phyloP scores from a whole-genome alignment of 2,329 filamentous ascomycete species.

The Fusarium cicatricum region DNA sequence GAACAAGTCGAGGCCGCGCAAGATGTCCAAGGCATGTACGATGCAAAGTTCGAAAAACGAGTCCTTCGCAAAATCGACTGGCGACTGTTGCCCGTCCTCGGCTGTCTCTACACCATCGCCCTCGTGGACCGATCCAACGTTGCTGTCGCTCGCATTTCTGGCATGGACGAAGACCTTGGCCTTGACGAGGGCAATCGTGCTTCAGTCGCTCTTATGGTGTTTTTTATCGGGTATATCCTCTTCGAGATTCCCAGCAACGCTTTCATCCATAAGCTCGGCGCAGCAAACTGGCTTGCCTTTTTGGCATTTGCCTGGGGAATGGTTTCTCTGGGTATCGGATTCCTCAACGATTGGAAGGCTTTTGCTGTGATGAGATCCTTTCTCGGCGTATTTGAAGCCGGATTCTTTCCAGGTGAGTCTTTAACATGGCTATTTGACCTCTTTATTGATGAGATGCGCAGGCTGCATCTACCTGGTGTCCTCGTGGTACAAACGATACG shows the following conservation, averaged over 20 bases:
- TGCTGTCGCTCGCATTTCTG: conserved; percentile 26
- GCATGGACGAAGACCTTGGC: conserved; percentile 25
- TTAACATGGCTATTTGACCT: background rate
- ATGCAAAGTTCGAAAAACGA: conserved; percentile 23
- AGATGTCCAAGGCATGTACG: background rate
- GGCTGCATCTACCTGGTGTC: conserved; percentile 28
- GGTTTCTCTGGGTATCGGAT: conserved; percentile 23
- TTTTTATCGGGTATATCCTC: conserved; percentile 29
- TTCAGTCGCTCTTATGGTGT: conserved; percentile 24
- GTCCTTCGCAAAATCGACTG: conserved; percentile 19
- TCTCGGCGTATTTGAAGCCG: conserved; percentile 26
- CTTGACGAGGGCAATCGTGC: conserved; percentile 11
- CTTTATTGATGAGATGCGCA: background rate
- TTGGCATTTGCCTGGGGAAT: conserved; percentile 18
- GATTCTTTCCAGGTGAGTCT: conserved; percentile 22
- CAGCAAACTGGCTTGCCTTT: conserved; percentile 30
- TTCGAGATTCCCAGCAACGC: conserved; percentile 30
- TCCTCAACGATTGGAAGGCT: conserved; percentile 14
- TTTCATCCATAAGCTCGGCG: conserved; percentile 25
- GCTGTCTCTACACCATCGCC: conserved; percentile 28
- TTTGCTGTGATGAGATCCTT: conserved; percentile 15
- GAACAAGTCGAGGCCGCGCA: background rate
- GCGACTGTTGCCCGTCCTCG: conserved; percentile 21
- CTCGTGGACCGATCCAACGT: conserved; percentile 29
- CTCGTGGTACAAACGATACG: conserved; percentile 25